Evolutionary conservation across 176 grass and related monocot species (phyloP).

Genomic region (Oryza glaberrima): DNA sequence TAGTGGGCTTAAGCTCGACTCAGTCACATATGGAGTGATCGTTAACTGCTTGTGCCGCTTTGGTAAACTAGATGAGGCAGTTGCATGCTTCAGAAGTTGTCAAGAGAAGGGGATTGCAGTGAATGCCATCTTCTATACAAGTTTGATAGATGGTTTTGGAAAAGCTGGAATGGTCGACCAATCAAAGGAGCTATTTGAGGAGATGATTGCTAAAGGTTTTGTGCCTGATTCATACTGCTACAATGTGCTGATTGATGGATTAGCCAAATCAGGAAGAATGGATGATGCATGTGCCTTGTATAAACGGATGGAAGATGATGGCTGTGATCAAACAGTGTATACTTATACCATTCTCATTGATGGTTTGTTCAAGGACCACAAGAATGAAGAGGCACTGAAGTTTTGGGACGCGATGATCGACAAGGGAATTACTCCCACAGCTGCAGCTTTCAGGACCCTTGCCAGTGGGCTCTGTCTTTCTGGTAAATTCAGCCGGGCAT

Average conservation of each 20-base stretch:
- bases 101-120: slow-evolving; percentile 46
- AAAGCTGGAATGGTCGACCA: slow-evolving; percentile 73
- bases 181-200: slow-evolving; percentile 70
- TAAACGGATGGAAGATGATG: slow-evolving; percentile 84
- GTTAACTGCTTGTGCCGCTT: slow-evolving; percentile 84
- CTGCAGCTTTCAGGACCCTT: slow-evolving; percentile 72
- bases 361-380: slow-evolving; percentile 85
- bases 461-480: slow-evolving; percentile 79
- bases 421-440: slow-evolving; percentile 81
- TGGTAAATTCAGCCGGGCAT: slow-evolving; percentile 88
- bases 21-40: slow-evolving; percentile 70
- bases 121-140: slow-evolving; percentile 73
- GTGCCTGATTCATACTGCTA: slow-evolving; percentile 84
- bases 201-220: slow-evolving; percentile 70
- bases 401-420: slow-evolving; percentile 87
- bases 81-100: slow-evolving; percentile 74
- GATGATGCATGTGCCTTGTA: slow-evolving; percentile 71
- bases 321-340: slow-evolving; percentile 80
- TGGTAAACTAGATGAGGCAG: slow-evolving; percentile 65
- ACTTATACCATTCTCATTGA: slow-evolving; percentile 85
- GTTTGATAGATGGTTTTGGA: slow-evolving; percentile 81
- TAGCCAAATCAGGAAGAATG: slow-evolving; percentile 69
- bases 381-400: slow-evolving; percentile 82
- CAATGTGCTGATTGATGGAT: slow-evolving; percentile 70
- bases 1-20: slow-evolving; percentile 59